Base-by-base conservation (phyloP, 768 basidiomycete species). In the Hericium erinaceus region DNA sequence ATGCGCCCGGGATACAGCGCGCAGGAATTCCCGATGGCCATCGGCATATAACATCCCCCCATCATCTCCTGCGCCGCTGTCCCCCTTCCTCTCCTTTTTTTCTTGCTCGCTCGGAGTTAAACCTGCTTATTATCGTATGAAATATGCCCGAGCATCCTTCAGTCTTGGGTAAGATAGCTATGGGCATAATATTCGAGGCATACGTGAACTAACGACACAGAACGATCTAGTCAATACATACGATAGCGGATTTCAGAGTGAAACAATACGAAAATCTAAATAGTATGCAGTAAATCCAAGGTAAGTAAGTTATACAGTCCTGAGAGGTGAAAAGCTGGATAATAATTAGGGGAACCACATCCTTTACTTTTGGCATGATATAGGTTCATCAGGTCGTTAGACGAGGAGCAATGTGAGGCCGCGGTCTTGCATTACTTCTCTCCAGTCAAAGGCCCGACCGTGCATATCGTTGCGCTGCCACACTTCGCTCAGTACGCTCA, bases 381-480 rank as follows among this genome's bases (percentile, higher is more conserved):
- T 6, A 46, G n/a, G 44, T 46, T 46, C 44, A 16, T 20, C 44
- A 46, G 44, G 44, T n/a, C 12, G 38, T 61, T 56, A 63, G 48
- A 63, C 56, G 55, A 63, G 57, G 50, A 63, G 55, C 58, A 62
- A 57, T 52, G 60, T 62, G 16, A 59, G 56, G 39, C 62, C 62
- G 18, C 56, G 60, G 15, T 61, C 62, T 33, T 57, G 62, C 62
- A 63, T 63, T 44, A 63, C 57, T 0, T 63, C 62, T 38, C 62
- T 57, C 62, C 62, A 63, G 22, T 59, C 58, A 20, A 62, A 52
- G 33, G 57, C 55, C 26, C 50, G 51, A 13, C 53, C 56, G 8
- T 55, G 55, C 44, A 57, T 44, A 8, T 63, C 62, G 24, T 61
- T 48, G 49, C 60, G 60, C 39, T 49, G 39, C 62, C 62, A 63